Percentiles rank a stretch among this genome's conserved stretches.
Conservation (phyloP, 345 rosid species). For the Populus pruinosa region DNA sequence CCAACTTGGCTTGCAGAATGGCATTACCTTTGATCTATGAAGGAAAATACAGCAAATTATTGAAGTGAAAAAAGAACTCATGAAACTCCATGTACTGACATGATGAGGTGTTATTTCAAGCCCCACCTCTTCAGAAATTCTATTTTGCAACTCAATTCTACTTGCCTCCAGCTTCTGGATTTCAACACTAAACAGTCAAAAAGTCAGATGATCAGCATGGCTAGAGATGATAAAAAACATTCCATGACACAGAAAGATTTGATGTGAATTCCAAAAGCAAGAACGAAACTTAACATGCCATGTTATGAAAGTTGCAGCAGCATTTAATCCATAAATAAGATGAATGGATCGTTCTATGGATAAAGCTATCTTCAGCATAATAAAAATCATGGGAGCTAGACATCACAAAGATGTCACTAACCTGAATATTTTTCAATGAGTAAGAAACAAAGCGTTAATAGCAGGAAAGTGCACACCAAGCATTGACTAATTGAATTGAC, state of each 20-base stretch:
- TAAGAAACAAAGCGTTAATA: too few species aligned
- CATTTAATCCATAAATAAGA: too few species aligned
- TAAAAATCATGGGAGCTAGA: not conserved
- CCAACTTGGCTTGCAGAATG: constrained; percentile 54
- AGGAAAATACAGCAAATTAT: constrained; percentile 4
- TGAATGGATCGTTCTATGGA: too few species aligned
- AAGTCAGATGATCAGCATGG: not conserved
- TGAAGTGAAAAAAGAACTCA: not conserved
- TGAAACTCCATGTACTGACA: constrained; percentile 7
- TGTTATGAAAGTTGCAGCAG: not conserved
- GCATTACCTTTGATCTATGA: constrained; percentile 62
- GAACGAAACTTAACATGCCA: not conserved
- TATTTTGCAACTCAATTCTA: constrained; percentile 59
- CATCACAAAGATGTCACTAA: not conserved
- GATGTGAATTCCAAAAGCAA: not conserved
- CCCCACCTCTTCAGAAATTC: constrained; percentile 68
- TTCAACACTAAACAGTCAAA: constrained; percentile 43
- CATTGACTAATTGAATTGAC: not conserved
- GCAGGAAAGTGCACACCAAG: not conserved
- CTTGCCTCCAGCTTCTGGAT: constrained; percentile 64
- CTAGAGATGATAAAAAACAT: not conserved
- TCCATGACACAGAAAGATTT: not conserved
- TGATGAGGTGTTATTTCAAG: not conserved
- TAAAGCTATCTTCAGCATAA: too few species aligned
- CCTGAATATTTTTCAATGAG: not conserved